phyloP scores from a whole-genome alignment of 805 yeast species.

The Candida tibetensis region DNA sequence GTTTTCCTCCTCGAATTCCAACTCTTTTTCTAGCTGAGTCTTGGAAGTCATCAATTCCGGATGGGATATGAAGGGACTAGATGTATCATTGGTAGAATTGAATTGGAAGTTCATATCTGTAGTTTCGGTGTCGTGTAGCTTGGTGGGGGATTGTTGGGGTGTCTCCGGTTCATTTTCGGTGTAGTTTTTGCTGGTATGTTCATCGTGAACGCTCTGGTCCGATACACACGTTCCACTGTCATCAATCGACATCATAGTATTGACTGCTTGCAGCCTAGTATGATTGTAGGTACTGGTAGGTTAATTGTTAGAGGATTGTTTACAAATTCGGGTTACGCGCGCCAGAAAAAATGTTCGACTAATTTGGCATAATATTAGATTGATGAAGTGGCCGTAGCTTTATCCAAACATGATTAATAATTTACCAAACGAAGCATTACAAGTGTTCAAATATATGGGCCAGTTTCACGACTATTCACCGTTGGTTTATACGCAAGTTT shows the following conservation, averaged over 20 bases:
- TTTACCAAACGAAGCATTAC: too few species aligned
- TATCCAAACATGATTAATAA: too few species aligned
- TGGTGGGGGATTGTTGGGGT: neutral
- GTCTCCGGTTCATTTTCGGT: neutral
- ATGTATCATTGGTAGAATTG: slow-evolving; percentile 1
- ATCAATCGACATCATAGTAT: neutral
- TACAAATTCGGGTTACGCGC: neutral
- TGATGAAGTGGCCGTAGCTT: too few species aligned
- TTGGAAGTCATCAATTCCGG: slow-evolving; percentile 6
- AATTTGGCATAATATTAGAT: too few species aligned
- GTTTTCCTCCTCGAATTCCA: neutral
- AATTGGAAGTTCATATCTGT: neutral
- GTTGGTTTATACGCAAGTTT: too few species aligned
- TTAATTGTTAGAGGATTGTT: neutral
- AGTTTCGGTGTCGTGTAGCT: slow-evolving; percentile 2
- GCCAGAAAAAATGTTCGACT: neutral
- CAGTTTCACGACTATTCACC: too few species aligned
- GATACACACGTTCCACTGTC: neutral
- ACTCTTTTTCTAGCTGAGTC: neutral
- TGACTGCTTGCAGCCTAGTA: neutral
- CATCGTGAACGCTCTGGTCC: neutral
- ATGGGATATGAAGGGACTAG: slow-evolving; percentile 12
- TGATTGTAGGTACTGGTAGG: neutral
- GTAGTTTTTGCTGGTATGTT: neutral
- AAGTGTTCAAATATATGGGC: too few species aligned